Conservation (phyloP, 306 rosid genomes). For the Alnus glutinosa region DNA sequence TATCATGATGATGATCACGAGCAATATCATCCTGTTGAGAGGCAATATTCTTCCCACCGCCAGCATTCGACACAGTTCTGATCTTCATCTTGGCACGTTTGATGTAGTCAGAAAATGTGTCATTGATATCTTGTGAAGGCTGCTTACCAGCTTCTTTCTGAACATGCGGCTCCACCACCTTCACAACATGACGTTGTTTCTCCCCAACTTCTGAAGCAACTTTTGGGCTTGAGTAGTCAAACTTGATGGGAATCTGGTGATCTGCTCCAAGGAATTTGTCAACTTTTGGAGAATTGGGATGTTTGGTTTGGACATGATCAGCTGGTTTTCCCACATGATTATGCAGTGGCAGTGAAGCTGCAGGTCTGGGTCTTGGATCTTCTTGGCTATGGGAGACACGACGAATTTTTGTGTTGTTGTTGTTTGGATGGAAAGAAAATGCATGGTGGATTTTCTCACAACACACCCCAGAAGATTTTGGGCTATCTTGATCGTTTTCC, state of each 20-base stretch:
- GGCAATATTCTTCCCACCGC: conserved; percentile 25
- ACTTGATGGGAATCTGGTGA: conserved; percentile 30
- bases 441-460: conserved; percentile 55
- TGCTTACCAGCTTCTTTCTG: background rate
- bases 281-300: conserved; percentile 14
- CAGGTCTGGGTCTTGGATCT: conserved; percentile 7
- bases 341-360: conserved; percentile 10
- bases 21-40: conserved; percentile 11
- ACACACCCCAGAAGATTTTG: conserved; percentile 40
- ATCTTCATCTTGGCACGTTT: conserved; percentile 30
- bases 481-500: conserved; percentile 30
- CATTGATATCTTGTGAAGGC: conserved; percentile 34
- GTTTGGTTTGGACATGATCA: conserved; percentile 20
- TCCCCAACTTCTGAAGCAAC: conserved; percentile 5
- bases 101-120: conserved; percentile 43
- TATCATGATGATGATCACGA: background rate
- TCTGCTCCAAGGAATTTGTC: background rate
- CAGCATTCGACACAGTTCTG: conserved; percentile 33
- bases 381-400: conserved; percentile 31
- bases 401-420: conserved; percentile 13
- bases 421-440: conserved; percentile 25
- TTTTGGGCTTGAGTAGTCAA: conserved; percentile 24
- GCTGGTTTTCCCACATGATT: background rate
- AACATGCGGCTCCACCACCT: background rate
- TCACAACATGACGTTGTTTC: background rate